Base-by-base conservation (phyloP, 768 basidiomycete species). In the Cubamyces lactineus region DNA sequence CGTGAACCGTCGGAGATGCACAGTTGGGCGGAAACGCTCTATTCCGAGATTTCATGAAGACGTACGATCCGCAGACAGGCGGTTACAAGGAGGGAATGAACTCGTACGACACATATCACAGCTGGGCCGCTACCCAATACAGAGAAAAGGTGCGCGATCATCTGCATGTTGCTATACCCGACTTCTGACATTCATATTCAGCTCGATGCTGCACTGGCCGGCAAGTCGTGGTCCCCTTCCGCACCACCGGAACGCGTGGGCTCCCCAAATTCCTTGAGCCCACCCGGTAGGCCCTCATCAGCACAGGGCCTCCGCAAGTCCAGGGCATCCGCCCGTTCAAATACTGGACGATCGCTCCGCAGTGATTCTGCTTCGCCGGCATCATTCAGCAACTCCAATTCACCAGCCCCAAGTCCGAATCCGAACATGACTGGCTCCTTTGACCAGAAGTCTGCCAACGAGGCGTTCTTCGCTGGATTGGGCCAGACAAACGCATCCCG, bases 111-210 rank as follows among this genome's bases (percentile, higher is more conserved):
- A 93, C 84, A 57, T 98, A 98, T 75, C 92, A 94, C 71, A 90
- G 85, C 41, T 97, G 96, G 94, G 92, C 95, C 2, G 96, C 95
- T 1, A 80, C 90, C 2, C 95, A 98, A 76, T 98, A 98, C 76
- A 86, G 91, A 45, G 92, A 95, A 75, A 99, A 97, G 82, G 95
- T 91, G 67, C 56, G 78, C 57, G 38, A 21, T 62, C 43, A 5
- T 48, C 43, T 21, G 19, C 50, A 59, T 39, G 30, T 55, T 13
- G 24, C 38, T 6, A 8, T 13, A 45, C 23, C 41, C 26, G 38
- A 6, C 23, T 68, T 73, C 59, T 74, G 39, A 53, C 23, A n/a
- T 56, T 59, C 56, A 42, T 52, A 23, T 49, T 16, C 71, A 97
- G 95, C 81, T 98, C 63, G 88, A 93, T 67, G 87, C 88, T 19